Percentiles rank a stretch among this genome's conserved stretches.
Conservation (phyloP, 2,329 filamentous ascomycete genomes). For the Periconia digitata region DNA sequence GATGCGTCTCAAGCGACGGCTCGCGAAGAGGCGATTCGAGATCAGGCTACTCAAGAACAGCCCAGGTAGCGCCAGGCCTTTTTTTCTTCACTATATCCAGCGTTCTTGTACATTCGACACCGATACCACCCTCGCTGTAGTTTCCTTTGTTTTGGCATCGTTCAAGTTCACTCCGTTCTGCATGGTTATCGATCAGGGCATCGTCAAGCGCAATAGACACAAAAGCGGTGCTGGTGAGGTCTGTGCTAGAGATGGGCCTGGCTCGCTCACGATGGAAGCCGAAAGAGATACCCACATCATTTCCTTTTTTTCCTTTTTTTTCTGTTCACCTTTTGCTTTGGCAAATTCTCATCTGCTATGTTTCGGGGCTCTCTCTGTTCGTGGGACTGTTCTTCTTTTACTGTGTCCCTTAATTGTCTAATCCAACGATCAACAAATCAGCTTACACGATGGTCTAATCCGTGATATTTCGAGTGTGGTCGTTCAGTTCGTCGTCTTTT, state of each 20-base stretch:
- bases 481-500: no score
- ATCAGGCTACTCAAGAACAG: conserved; percentile 4
- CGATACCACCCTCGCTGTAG: not conserved
- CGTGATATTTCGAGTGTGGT: no score
- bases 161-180: no score
- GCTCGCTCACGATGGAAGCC: not conserved
- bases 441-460: no score
- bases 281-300: not conserved
- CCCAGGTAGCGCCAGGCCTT: not conserved
- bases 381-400: no score
- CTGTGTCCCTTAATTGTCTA: no score
- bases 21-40: conserved; percentile 8
- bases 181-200: no score
- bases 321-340: not conserved
- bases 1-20: conserved; percentile 12
- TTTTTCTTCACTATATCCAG: not conserved
- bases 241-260: not conserved
- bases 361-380: no score
- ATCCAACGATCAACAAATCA: no score
- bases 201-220: no score
- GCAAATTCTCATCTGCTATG: not conserved
- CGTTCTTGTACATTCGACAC: not conserved
- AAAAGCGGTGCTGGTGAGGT: no score
- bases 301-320: not conserved
- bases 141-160: not conserved